Base-by-base conservation (phyloP, 805 yeast species). In the Wickerhamomyces queroliae region DNA sequence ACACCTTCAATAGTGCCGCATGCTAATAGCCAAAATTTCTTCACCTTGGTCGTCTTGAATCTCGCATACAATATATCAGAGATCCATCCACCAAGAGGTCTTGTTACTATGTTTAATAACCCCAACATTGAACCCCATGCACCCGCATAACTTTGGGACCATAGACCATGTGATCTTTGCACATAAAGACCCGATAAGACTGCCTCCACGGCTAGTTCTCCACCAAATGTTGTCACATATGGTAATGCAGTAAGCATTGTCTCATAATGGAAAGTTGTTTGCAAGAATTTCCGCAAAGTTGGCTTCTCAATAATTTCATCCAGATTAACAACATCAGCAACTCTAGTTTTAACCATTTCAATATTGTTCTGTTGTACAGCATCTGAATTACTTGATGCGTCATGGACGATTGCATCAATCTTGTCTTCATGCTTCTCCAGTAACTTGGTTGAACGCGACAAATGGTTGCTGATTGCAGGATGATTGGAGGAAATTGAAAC, bases 121-220 rank as follows among this genome's bases (percentile, higher is more conserved):
- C 63, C 63, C 43, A 58, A 47, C 63, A 58, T 58, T 4, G 62
- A 57, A 13, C 58, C 61, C 63, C 63, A 58, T 10, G 49, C 39
- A 25, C 62, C 63, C 4, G 61, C 55, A 33, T 44, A 34, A 21
- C 49, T 41, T 30, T 54, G 51, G 8, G 49, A 17, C 52, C 57
- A 57, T 1, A 36, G 10, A 3, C 41, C 36, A 10, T 44, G 13
- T n/a, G 55, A 44, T 24, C 47, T 44, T 16, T 46, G 44, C 16
- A 37, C 27, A 28, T 56, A 58, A 4, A 58, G 38, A 4, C 48
- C 52, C 4, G 59, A 46, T 16, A 58, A 41, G 7, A 53, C 47
- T 12, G 59, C 37, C 34, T 58, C 63, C 24, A 56, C 48, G 9
- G 62, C 61, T 19, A 58, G 40, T 36, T 58, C 63, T 31, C 58